Evolutionary conservation across 495 filamentous ascomycete genomes (phyloP), one percentile per base, ranked within the genome.

Genomic region (Daldinia caldariorum): DNA sequence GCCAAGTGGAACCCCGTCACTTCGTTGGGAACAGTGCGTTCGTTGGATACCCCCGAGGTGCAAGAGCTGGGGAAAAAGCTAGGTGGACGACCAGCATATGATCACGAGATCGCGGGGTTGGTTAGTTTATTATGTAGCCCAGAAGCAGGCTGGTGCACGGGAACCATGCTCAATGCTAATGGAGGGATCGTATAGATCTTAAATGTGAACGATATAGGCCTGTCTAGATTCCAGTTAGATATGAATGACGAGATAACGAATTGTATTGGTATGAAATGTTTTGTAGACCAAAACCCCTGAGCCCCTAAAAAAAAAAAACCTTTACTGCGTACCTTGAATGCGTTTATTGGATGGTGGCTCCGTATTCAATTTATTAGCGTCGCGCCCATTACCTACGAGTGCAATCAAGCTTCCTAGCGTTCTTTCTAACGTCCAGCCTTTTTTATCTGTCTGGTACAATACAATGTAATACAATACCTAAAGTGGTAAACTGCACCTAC

Each of bases 21-120:
- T 1, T 16, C 43, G 20, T 10, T 47, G 18, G 43, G 3, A 12
- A 1, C 43, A 4, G 43, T 47, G 1, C 18, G 43, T 7, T 10
- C 43, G 16, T 20, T 6, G 4, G 43, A 47, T 47, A 47, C 16
- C 0, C 43, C 91, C 50, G 90, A 90, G 69, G 79, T 83, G 14
- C 83, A 90, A 61, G 86, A 90, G 71, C 81, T 85, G 55, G 81
- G 88, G 3, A 75, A 86, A 56, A 86, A 89, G 18, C 63, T 66
- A 16, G 87, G 86, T 74, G 93, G 92, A 1, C 91, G 92, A 0
- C 86, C 88, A 26, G 94, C 87, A 0, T 92, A 92, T 74, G 87
- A 86, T 20, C 73, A 81, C 58, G 94, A 97, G 83, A 84, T 97
- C 79, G 94, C 92, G 4, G 93, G 93, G 0, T 84, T 94, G 1